Evolutionary conservation across 148 eudicot genomes (phyloP).

Genomic region (Cornus kousa): DNA sequence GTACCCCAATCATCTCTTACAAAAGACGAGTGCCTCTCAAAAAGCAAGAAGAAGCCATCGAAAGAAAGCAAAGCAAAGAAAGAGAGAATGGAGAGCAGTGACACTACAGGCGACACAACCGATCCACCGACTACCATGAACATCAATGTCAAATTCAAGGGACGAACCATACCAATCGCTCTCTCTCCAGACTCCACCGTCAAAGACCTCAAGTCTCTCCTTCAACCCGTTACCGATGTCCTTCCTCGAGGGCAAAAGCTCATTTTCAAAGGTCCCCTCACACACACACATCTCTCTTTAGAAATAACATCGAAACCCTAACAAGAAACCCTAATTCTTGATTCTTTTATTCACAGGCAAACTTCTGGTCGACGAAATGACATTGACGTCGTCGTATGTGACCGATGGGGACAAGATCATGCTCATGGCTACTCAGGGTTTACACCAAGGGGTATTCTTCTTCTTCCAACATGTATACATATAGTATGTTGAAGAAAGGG

Average conservation of each 20-base stretch:
- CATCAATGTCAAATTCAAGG: conserved; percentile 73
- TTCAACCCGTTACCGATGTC: conserved; percentile 75
- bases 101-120: conserved; percentile 4
- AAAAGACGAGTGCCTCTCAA: no score
- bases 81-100: conserved; percentile 25
- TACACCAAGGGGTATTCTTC: conserved; percentile 83
- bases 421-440: conserved; percentile 86
- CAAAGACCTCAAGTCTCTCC: conserved; percentile 57
- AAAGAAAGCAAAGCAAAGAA: neutral
- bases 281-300: neutral
- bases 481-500: neutral
- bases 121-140: conserved; percentile 10
- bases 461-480: no score
- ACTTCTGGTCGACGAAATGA: conserved; percentile 54
- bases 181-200: conserved; percentile 41
- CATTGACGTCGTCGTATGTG: conserved; percentile 47
- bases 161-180: conserved; percentile 45
- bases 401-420: conserved; percentile 66
- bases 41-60: no score
- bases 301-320: neutral
- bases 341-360: conserved; percentile 37
- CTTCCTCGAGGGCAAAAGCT: conserved; percentile 98
- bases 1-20: no score
- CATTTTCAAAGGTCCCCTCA: conserved; percentile 60
- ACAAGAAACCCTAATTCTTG: neutral